Evolutionary conservation across 2,329 filamentous ascomycete genomes (phyloP).

Genomic region (Fusarium solani-melongenae): DNA sequence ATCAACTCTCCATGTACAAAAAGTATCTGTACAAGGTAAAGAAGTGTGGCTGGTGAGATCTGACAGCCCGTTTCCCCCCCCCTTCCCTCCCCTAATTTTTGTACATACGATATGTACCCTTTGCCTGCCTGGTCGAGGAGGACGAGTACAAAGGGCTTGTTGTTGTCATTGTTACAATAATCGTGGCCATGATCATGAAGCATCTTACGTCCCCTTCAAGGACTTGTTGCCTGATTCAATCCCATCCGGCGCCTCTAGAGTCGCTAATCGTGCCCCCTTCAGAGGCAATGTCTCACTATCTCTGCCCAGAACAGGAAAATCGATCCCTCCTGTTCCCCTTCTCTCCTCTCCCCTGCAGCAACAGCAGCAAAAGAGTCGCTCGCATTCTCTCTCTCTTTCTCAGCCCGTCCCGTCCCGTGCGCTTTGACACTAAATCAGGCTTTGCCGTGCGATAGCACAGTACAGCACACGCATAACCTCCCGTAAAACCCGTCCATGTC

Average conservation of each 20-base stretch:
- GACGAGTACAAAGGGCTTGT: not conserved
- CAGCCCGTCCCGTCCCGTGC: slow-evolving; percentile 28
- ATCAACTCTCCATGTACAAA: not conserved
- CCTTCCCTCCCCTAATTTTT: not conserved
- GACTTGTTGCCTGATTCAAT: not conserved
- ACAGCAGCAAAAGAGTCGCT: not conserved
- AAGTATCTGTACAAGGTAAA: not conserved
- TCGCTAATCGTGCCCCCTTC: not conserved
- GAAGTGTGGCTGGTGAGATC: slow-evolving; percentile 36
- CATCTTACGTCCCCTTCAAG: not conserved
- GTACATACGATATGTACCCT: not conserved
- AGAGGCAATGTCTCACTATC: slow-evolving; percentile 18
- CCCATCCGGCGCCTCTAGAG: not conserved
- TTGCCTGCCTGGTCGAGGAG: not conserved
- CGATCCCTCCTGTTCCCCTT: not conserved
- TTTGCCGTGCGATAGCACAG: not conserved
- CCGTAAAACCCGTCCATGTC: not conserved
- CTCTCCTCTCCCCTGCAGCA: slow-evolving; percentile 11
- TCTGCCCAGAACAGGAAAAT: slow-evolving; percentile 4
- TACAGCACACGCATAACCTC: not conserved
- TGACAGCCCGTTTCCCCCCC: slow-evolving; percentile 3
- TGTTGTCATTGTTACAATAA: not conserved
- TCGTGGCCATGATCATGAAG: not conserved
- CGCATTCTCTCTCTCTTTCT: not conserved
- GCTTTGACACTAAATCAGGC: slow-evolving; percentile 26